Percentiles rank a stretch among this genome's conserved stretches.
These are phyloP conservation scores for Cordyceps cateniannulata DNA, from an alignment of 2,329 filamentous ascomycete genomes.

Conservation along the genomic window DNA sequence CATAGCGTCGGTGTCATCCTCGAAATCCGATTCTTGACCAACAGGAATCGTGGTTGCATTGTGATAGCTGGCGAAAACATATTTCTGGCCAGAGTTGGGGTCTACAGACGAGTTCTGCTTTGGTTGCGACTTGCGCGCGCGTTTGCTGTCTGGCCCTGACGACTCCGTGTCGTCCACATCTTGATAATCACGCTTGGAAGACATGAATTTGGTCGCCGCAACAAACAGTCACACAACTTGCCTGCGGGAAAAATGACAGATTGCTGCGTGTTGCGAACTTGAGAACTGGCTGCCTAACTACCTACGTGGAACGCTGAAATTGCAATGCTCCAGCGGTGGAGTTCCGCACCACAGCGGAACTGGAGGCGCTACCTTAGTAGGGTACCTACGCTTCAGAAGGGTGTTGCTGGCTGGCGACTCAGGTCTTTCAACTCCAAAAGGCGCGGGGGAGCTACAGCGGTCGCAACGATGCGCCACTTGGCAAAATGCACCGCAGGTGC, in stretches of 20 bases:
- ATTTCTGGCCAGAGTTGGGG: slow-evolving; percentile 63
- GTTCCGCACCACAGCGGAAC: slow-evolving; percentile 4
- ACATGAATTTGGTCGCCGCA: slow-evolving; percentile 20
- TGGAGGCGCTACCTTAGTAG: no score
- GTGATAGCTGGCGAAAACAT: slow-evolving; percentile 61
- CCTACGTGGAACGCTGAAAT: background rate
- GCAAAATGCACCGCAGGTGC: background rate
- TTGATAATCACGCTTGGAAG: slow-evolving; percentile 28
- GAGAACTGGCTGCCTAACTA: background rate
- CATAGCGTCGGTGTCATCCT: slow-evolving; percentile 60
- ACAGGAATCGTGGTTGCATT: slow-evolving; percentile 36
- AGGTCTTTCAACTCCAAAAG: background rate
- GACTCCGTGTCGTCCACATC: slow-evolving; percentile 24
- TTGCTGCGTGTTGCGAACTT: background rate
- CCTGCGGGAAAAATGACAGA: background rate
- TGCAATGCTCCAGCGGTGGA: background rate
- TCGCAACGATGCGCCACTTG: slow-evolving; percentile 23
- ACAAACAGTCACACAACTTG: background rate
- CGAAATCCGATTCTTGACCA: slow-evolving; percentile 58
- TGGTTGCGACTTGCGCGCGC: slow-evolving; percentile 26
- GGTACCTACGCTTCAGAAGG: background rate
- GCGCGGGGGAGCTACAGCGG: slow-evolving; percentile 23
- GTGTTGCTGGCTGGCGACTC: background rate
- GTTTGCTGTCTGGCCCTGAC: slow-evolving; percentile 21
- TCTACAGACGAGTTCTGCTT: slow-evolving; percentile 46